phyloP scores from a whole-genome alignment of 2,329 filamentous ascomycete species.

The Colletotrichum spaethianum region DNA sequence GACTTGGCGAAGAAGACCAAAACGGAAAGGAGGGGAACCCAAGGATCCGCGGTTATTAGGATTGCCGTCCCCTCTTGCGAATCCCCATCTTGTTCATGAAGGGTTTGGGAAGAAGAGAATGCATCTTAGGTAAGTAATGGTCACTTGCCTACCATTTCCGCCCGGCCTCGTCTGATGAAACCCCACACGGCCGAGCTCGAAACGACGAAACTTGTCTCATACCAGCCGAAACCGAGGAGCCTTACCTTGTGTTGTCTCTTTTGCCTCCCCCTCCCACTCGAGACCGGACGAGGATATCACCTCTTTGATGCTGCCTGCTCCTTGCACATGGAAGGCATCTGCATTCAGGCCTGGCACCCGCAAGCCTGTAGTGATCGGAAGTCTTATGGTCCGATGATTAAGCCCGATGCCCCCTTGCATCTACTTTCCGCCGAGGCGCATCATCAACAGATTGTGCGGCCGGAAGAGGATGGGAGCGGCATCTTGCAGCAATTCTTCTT shows the following conservation, averaged over 20 bases:
- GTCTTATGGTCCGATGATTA: slow-evolving; percentile 30
- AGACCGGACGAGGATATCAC: not conserved
- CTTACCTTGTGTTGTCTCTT: not conserved
- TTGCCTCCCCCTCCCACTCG: not conserved
- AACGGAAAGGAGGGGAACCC: slow-evolving; percentile 21
- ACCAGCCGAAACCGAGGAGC: slow-evolving; percentile 25
- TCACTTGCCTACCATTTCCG: not conserved
- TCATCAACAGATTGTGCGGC: slow-evolving; percentile 30
- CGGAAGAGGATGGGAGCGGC: slow-evolving; percentile 33
- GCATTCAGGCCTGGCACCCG: not conserved
- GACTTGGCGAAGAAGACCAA: slow-evolving; percentile 34
- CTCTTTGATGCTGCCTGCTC: not conserved
- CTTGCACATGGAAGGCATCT: not conserved
- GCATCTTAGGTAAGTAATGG: not conserved
- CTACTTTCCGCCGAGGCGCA: slow-evolving; percentile 17
- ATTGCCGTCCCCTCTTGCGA: slow-evolving; percentile 6
- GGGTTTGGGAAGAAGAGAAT: not conserved
- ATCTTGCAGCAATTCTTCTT: slow-evolving; percentile 16
- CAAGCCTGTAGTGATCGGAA: slow-evolving; percentile 18
- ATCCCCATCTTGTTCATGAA: not conserved
- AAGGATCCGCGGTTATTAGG: slow-evolving; percentile 17
- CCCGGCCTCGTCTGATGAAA: slow-evolving; percentile 38
- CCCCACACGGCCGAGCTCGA: slow-evolving; percentile 26
- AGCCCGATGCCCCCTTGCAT: slow-evolving; percentile 34
- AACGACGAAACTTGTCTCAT: slow-evolving; percentile 38